Evolutionary conservation across 371 early-diverging fungal species (phyloP), one percentile per base, ranked within the genome.

Genomic region (Apophysomyces trapeziformis): DNA sequence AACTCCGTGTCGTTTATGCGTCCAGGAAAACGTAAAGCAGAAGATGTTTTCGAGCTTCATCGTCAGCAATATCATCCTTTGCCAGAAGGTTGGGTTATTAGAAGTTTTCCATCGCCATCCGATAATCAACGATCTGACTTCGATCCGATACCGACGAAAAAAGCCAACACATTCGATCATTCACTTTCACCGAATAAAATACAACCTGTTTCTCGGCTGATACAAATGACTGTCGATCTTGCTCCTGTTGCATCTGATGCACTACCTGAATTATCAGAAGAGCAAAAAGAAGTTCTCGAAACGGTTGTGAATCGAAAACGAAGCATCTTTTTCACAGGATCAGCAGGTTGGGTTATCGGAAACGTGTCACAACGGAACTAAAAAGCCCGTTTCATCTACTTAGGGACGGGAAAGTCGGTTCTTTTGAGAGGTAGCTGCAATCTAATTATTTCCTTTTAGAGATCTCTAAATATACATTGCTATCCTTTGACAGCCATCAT

Each of bases 351-450:
- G 65, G 57, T 2, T 36, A 21, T 18, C 6, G 41, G 8, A 41
- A 41, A 13, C 1, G 14, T 5, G 54, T 9, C 21, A 7, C 2
- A 8, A 5, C 18, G n/a, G 4, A 18, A 58, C 61, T 58, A 13
- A 14, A 14, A 50, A 16, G 16, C 21, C 13, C 41, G 21, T 13
- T 4, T 54, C 36, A 54, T 1, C 57, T 58, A 59, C 14, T 7
- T 57, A 79, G 89, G 93, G 0, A 93, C 93, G 0, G 95, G 94
- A 45, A 94, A 94, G 70, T 89, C 89, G 0, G 82, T 90, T 21
- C 66, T 94, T 56, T 65, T 93, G 45, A 79, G 83, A 14, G 78
- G 75, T 57, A 58, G 60, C 45, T 61, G 36, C n/a, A 5, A 41
- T 9, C 9, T n/a, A 36, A 5, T 26, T 26, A 26, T 26, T 26